These are phyloP conservation scores for Petasospora rhodanensis DNA, from an alignment of 1,139 yeast species.

Conservation along the genomic window DNA sequence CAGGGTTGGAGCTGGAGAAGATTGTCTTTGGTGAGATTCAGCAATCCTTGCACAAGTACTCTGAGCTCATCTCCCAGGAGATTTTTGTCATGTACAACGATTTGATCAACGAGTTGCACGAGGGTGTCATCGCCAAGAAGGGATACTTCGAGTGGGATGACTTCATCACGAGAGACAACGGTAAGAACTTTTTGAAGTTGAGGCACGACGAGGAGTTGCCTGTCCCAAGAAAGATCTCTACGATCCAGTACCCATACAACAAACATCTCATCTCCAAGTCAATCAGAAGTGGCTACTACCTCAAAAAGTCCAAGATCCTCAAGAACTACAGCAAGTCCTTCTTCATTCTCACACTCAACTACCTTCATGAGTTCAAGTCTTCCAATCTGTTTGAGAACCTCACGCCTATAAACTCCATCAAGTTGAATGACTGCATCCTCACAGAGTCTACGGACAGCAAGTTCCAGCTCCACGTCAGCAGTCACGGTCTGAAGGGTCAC, in stretches of 20 bases:
- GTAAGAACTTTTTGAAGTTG: conserved; percentile 35
- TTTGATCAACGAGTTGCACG: conserved; percentile 55
- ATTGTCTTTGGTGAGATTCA: conserved; percentile 66
- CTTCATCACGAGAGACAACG: conserved; percentile 50
- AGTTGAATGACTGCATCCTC: conserved; percentile 35
- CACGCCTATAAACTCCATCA: conserved; percentile 37
- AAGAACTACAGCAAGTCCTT: conserved; percentile 62
- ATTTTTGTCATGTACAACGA: conserved; percentile 51
- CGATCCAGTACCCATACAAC: conserved; percentile 47
- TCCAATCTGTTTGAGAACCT: conserved; percentile 55
- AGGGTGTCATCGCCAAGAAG: conserved; percentile 62
- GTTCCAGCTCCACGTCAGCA: conserved; percentile 25
- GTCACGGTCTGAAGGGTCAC: conserved; percentile 10
- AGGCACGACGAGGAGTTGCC: conserved; percentile 46
- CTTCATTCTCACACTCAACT: conserved; percentile 71
- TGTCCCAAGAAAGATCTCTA: conserved; percentile 42
- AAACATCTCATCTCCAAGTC: conserved; percentile 48
- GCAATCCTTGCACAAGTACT: conserved; percentile 50
- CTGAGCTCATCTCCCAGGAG: conserved; percentile 53
- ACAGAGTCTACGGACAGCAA: conserved; percentile 32
- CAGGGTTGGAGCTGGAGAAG: conserved; percentile 69
- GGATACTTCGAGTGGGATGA: conserved; percentile 71
- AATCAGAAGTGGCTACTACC: conserved; percentile 49
- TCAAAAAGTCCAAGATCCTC: conserved; percentile 57
- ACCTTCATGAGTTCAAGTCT: conserved; percentile 66